phyloP scores from a whole-genome alignment of 257 asterid species.

The Eucommia ulmoides region DNA sequence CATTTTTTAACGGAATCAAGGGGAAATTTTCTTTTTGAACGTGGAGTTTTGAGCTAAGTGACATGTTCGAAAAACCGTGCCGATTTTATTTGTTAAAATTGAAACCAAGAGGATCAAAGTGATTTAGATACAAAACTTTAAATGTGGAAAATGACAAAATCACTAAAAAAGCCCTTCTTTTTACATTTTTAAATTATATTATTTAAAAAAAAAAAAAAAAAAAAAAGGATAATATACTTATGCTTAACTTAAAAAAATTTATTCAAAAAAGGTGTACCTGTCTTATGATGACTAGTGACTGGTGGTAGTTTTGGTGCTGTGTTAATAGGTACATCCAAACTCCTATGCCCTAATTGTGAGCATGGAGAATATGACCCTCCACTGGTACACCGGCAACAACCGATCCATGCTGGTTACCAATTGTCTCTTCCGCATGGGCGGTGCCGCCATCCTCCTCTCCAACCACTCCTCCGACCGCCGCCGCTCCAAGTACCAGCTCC shows the following conservation, averaged over 20 bases:
- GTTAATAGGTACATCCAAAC: slow-evolving; percentile 62
- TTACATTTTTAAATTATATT: background rate
- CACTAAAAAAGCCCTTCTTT: background rate
- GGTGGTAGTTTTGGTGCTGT: too few species aligned
- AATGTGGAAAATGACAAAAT: too few species aligned
- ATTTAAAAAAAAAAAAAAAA: too few species aligned
- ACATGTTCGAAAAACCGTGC: too few species aligned
- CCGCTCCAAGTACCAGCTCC: slow-evolving; percentile 48
- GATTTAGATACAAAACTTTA: too few species aligned
- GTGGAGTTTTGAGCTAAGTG: too few species aligned
- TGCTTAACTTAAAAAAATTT: background rate
- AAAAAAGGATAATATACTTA: background rate
- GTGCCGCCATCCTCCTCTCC: slow-evolving; percentile 60
- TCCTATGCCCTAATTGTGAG: slow-evolving; percentile 66
- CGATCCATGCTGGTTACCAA: slow-evolving; percentile 57
- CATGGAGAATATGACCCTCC: slow-evolving; percentile 52
- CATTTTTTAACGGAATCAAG: too few species aligned
- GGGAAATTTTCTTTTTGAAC: too few species aligned
- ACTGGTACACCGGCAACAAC: slow-evolving; percentile 64
- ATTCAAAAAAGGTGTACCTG: background rate
- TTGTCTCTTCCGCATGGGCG: slow-evolving; percentile 68
- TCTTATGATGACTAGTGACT: too few species aligned
- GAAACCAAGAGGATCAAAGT: too few species aligned
- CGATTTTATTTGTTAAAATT: too few species aligned
- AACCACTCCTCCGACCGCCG: slow-evolving; percentile 30